Base-by-base conservation (phyloP, 1,139 yeast species). In the Yamadazyma taylorii region DNA sequence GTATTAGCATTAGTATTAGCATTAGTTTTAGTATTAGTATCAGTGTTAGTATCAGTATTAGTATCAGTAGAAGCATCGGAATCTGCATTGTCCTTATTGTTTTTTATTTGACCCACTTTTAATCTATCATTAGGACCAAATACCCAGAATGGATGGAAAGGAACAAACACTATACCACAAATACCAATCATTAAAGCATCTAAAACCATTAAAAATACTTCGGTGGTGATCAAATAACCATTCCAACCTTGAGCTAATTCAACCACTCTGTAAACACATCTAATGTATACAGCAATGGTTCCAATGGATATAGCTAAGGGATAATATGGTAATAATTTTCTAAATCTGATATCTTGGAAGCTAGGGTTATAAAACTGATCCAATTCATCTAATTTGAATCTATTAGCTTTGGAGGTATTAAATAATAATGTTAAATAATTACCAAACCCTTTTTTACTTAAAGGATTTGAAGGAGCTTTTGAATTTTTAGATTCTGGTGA, bases 241-340 rank as follows among this genome's bases (percentile, higher is more conserved):
- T 52, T 36, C 79, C 89, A 89, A 12, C 97, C 96, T 52, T 82
- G 78, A 3, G 83, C 68, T 42, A 89, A 71, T 58, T 90, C 97
- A 15, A 80, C 77, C 37, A 87, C 80, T 61, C 97, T 77, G 61
- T 87, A 90, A 27, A 85, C 68, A 57, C 94, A 85, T 60, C 97
- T 78, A 36, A 79, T 72, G 51, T 76, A 85, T 29, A 88, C 72
- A 9, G 76, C 73, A 9, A 81, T 21, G 2, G 82, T 81, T 1
- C 85, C 70, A 8, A 66, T 34, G 0, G 82, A 66, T 13, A 81
- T 58, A 2, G 75, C 81, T 24, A 67, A 42, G 1, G 85, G 79
- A 52, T 77, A 78, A 38, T 61, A 72, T 12, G 59, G 54, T 46
- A 81, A 75, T 31, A 66, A 58, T 41, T 44, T 59, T 15, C 67